Evolutionary conservation across 805 yeast species (phyloP).

Genomic region (Starmerella sp.): DNA sequence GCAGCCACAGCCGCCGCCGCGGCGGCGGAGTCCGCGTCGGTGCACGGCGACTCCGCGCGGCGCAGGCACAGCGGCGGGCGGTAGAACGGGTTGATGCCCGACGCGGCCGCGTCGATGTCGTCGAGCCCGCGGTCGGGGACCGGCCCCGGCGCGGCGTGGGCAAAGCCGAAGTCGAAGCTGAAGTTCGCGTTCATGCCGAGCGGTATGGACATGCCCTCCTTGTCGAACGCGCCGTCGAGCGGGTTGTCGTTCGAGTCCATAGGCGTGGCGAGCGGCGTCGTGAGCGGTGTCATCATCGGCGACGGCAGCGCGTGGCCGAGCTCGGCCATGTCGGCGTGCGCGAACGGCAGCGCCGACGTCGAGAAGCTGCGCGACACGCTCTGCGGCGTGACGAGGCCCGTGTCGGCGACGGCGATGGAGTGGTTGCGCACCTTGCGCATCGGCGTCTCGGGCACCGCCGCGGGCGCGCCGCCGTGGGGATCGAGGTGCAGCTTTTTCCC

Average conservation of each 20-base stretch:
- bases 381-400: slow-evolving; percentile 17
- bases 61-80: slow-evolving; percentile 25
- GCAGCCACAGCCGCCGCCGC: slow-evolving; percentile 7
- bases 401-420: slow-evolving; percentile 3
- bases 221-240: slow-evolving; percentile 5
- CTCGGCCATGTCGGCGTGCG: slow-evolving; percentile 1
- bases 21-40: neutral
- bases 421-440: slow-evolving; percentile 13
- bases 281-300: slow-evolving; percentile 15
- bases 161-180: neutral
- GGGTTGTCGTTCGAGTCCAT: slow-evolving; percentile 9
- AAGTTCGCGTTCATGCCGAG: slow-evolving; percentile 3
- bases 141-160: neutral
- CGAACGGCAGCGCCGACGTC: slow-evolving; percentile 10
- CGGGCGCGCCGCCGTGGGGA: neutral
- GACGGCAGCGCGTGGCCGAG: slow-evolving; percentile 1
- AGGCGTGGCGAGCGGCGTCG: slow-evolving; percentile 20
- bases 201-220: neutral
- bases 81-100: slow-evolving; percentile 30
- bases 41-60: neutral
- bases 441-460: slow-evolving; percentile 15
- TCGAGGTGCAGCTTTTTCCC: slow-evolving; percentile 1
- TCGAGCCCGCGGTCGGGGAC: slow-evolving; percentile 6
- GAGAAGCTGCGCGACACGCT: slow-evolving; percentile 16
- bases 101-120: slow-evolving; percentile 1